Conservation (phyloP, 805 yeast species). For the Grigorovia humatica region DNA sequence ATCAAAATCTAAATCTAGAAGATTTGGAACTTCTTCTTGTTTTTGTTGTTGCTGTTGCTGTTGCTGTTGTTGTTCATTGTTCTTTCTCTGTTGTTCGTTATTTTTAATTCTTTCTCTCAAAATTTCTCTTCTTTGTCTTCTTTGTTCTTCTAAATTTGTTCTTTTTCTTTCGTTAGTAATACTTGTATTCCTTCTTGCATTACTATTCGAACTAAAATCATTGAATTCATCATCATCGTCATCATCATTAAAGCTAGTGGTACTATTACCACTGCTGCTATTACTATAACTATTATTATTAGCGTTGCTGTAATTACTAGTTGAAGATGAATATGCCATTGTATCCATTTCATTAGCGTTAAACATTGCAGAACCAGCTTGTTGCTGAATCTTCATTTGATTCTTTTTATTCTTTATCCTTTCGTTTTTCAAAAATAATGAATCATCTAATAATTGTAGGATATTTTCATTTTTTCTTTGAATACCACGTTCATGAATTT, state of each 20-base stretch:
- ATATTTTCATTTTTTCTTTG: constrained; percentile 27
- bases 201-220: constrained; percentile 1
- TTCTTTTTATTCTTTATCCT: constrained; percentile 24
- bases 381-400: constrained; percentile 21
- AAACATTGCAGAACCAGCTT: constrained; percentile 12
- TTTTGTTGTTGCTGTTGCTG: constrained; percentile 12
- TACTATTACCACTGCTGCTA: not conserved
- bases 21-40: constrained; percentile 21
- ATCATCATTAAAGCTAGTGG: constrained; percentile 8
- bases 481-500: constrained; percentile 30
- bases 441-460: constrained; percentile 21
- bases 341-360: constrained; percentile 20
- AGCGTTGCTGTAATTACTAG: not conserved
- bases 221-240: constrained; percentile 14
- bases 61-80: constrained; percentile 2
- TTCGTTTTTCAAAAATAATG: constrained; percentile 23
- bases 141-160: constrained; percentile 26
- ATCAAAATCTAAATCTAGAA: constrained; percentile 23
- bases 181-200: not conserved
- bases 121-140: constrained; percentile 30
- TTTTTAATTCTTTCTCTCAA: constrained; percentile 27
- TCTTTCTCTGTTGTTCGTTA: constrained; percentile 26
- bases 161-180: constrained; percentile 8
- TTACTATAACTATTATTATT: not conserved
- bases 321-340: not conserved